Evolutionary conservation across 805 yeast genomes (phyloP).

Genomic region (Spathaspora arborariae): DNA sequence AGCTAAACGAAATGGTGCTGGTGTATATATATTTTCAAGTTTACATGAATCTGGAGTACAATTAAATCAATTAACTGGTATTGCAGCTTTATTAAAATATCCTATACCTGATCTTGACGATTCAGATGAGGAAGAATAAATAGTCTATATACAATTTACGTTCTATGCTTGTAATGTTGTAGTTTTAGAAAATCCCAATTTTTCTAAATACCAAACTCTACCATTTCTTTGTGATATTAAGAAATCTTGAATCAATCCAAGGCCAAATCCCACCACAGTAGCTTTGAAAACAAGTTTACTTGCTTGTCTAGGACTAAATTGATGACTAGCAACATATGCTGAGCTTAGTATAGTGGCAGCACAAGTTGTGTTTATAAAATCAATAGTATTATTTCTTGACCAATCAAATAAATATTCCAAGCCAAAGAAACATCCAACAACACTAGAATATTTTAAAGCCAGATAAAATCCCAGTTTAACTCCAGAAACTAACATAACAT

Average conservation of each 20-base stretch:
- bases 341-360: constrained; percentile 54
- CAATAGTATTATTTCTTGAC: constrained; percentile 45
- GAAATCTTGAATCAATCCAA: constrained; percentile 67
- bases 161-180: background rate
- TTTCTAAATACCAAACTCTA: constrained; percentile 58
- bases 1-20: constrained; percentile 70
- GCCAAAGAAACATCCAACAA: constrained; percentile 51
- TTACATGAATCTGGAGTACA: constrained; percentile 89
- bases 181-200: constrained; percentile 13
- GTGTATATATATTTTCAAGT: constrained; percentile 74
- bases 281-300: constrained; percentile 47
- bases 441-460: constrained; percentile 31
- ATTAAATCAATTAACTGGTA: constrained; percentile 82
- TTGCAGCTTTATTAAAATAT: constrained; percentile 81
- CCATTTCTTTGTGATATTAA: constrained; percentile 58
- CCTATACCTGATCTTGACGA: constrained; percentile 79
- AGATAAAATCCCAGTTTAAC: constrained; percentile 44
- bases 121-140: constrained; percentile 47
- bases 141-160: constrained; percentile 6
- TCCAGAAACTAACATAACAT: constrained; percentile 61
- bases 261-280: constrained; percentile 50
- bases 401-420: constrained; percentile 61
- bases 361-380: constrained; percentile 58
- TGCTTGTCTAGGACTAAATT: constrained; percentile 43
- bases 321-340: constrained; percentile 43